Percentiles rank a stretch among this genome's conserved stretches.
These are phyloP conservation scores for Westerdykella sp. DNA, from an alignment of 2,329 filamentous ascomycete species.

Conservation along the genomic window DNA sequence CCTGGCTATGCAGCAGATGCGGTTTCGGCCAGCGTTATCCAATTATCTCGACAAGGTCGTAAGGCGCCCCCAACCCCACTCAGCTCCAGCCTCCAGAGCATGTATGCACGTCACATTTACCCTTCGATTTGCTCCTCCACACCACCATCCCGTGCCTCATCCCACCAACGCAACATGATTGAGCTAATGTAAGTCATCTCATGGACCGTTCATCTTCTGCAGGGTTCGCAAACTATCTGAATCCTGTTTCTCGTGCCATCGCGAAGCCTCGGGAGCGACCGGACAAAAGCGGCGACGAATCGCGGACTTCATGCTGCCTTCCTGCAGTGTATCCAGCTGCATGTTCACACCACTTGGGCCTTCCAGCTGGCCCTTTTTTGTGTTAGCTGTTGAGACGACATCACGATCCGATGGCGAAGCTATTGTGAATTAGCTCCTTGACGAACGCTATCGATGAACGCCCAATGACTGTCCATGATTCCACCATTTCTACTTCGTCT, in stretches of 20 bases:
- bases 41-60: constrained; percentile 18
- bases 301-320: too few relatives aligned
- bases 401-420: background rate
- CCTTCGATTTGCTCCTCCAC: constrained; percentile 16
- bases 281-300: constrained; percentile 3
- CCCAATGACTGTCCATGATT: too few relatives aligned
- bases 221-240: constrained; percentile 10
- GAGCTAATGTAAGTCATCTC: constrained; percentile 23
- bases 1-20: constrained; percentile 5
- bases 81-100: constrained; percentile 5
- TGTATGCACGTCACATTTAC: constrained; percentile 34
- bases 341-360: constrained; percentile 14
- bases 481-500: too few relatives aligned
- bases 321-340: constrained; percentile 7
- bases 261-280: background rate
- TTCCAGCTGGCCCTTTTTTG: background rate
- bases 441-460: too few relatives aligned
- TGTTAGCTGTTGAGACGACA: too few relatives aligned
- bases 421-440: background rate
- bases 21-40: constrained; percentile 10
- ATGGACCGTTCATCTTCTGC: constrained; percentile 14
- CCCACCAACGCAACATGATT: constrained; percentile 16
- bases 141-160: constrained; percentile 13
- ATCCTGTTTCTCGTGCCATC: too few relatives aligned
- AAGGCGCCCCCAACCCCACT: constrained; percentile 16